A percentile compares a stretch with the other conserved stretches of the same genome.
Evolutionary conservation across 2,329 filamentous ascomycete genomes (phyloP).

Genomic region (Trichoderma citrinoviride): DNA sequence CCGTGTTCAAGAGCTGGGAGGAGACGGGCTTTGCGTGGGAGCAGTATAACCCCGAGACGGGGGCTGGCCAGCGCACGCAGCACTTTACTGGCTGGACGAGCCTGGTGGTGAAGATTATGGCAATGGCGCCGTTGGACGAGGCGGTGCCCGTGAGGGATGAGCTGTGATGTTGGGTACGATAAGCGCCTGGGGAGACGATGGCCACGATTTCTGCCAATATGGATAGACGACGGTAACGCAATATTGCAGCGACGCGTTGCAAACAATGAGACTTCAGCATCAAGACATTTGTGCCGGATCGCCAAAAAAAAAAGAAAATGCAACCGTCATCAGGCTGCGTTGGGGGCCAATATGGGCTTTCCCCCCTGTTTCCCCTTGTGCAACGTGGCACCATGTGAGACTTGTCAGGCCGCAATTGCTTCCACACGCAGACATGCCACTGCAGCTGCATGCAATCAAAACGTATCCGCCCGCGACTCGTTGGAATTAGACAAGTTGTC

Average conservation of each 20-base stretch:
- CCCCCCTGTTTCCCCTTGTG: background rate
- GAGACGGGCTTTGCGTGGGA: slow-evolving; percentile 97
- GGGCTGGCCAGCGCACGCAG: slow-evolving; percentile 89
- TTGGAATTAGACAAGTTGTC: too few relatives aligned
- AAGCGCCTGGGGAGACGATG: background rate
- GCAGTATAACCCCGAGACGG: slow-evolving; percentile 93
- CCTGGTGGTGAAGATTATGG: slow-evolving; percentile 95
- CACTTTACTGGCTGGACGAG: slow-evolving; percentile 99
- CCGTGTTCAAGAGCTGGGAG: slow-evolving; percentile 83
- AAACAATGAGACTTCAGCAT: background rate
- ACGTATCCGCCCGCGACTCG: background rate
- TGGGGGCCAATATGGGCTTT: background rate
- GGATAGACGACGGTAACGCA: background rate
- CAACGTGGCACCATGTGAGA: background rate
- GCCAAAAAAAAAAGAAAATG: background rate
- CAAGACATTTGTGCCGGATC: background rate
- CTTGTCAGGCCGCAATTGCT: background rate
- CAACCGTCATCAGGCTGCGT: background rate
- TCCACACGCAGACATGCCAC: background rate
- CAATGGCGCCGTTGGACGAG: slow-evolving; percentile 69
- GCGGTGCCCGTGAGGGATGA: slow-evolving; percentile 44
- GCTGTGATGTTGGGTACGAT: slow-evolving; percentile 36
- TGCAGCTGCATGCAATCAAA: background rate
- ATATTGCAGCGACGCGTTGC: background rate
- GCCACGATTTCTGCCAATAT: background rate